These are phyloP conservation scores for Leccinum uliginosum DNA, from an alignment of 768 basidiomycete genomes.

Conservation along the genomic window DNA sequence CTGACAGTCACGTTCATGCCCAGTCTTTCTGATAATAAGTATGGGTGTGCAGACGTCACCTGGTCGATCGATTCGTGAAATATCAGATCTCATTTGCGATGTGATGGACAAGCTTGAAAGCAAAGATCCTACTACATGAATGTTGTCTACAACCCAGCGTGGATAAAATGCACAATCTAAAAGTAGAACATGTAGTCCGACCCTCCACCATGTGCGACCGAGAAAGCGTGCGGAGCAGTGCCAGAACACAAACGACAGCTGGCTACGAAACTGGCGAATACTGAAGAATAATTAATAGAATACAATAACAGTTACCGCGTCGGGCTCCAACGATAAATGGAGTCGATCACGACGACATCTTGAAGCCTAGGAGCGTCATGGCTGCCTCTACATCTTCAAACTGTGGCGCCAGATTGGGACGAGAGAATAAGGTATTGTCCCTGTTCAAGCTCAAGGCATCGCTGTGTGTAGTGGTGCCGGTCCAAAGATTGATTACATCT, in stretches of 20 bases:
- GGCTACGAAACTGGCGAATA: conserved; percentile 15
- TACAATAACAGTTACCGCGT: conserved; percentile 10
- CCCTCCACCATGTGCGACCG: neutral
- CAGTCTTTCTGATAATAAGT: too few relatives aligned
- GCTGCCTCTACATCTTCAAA: conserved; percentile 35
- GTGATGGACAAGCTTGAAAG: neutral
- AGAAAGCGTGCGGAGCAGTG: neutral
- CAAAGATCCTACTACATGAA: neutral
- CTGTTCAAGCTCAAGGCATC: conserved; percentile 1
- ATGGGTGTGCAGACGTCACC: neutral
- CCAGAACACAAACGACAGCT: conserved; percentile 9
- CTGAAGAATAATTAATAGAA: conserved; percentile 27
- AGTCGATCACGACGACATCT: conserved; percentile 12
- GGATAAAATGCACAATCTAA: neutral
- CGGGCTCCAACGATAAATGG: neutral
- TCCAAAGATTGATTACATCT: conserved; percentile 14
- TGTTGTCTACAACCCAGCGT: neutral
- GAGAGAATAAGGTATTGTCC: conserved; percentile 1
- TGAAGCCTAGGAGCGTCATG: conserved; percentile 34
- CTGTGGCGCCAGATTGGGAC: conserved; percentile 10
- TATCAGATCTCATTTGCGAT: neutral
- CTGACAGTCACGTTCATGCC: conserved; percentile 15
- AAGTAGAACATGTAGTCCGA: neutral
- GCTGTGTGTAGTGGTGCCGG: conserved; percentile 1
- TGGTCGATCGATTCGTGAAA: neutral